Percentiles rank a stretch among this genome's conserved stretches.
phyloP scores from a whole-genome alignment of 1,284 basidiomycete genomes.

The Mycosarcoma maydis region DNA sequence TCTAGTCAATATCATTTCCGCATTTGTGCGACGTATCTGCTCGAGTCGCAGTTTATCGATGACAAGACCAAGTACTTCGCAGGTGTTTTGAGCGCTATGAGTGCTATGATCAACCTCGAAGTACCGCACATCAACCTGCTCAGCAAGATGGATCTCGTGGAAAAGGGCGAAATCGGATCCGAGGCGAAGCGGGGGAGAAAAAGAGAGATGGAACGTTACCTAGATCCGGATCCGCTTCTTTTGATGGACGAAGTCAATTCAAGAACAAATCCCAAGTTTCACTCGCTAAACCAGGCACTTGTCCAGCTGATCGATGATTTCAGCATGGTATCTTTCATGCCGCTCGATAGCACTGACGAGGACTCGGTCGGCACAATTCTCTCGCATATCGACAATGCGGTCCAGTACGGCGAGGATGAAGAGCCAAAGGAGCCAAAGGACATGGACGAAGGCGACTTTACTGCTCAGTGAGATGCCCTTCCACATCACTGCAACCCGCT shows the following conservation, averaged over 20 bases:
- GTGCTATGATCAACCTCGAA: conserved; percentile 97
- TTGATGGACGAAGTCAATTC: conserved; percentile 77
- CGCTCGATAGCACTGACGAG: conserved; percentile 87
- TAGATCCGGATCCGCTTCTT: conserved; percentile 95
- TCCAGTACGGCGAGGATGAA: conserved; percentile 75
- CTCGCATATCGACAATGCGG: conserved; percentile 94
- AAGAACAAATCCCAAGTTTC: conserved; percentile 83
- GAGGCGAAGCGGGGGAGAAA: conserved; percentile 43
- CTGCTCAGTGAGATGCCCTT: conserved; percentile 2
- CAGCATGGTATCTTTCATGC: conserved; percentile 95
- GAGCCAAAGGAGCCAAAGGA: conserved; percentile 66
- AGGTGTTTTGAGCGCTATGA: conserved; percentile 97
- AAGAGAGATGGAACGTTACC: conserved; percentile 77
- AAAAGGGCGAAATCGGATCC: conserved; percentile 74
- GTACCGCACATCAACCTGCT: conserved; percentile 97
- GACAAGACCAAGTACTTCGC: conserved; percentile 99
- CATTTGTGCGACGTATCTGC: conserved; percentile 75
- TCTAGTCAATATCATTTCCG: conserved; percentile 61
- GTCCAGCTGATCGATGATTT: conserved; percentile 98
- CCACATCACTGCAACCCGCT: too few relatives aligned
- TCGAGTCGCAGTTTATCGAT: conserved; percentile 81
- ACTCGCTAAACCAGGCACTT: conserved; percentile 90
- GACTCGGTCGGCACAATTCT: conserved; percentile 90
- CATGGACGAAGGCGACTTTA: conserved; percentile 61
- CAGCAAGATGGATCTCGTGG: conserved; percentile 98